phyloP scores from a whole-genome alignment of 225 moss, liverwort and hornwort species.

The Anthoceros angustus region DNA sequence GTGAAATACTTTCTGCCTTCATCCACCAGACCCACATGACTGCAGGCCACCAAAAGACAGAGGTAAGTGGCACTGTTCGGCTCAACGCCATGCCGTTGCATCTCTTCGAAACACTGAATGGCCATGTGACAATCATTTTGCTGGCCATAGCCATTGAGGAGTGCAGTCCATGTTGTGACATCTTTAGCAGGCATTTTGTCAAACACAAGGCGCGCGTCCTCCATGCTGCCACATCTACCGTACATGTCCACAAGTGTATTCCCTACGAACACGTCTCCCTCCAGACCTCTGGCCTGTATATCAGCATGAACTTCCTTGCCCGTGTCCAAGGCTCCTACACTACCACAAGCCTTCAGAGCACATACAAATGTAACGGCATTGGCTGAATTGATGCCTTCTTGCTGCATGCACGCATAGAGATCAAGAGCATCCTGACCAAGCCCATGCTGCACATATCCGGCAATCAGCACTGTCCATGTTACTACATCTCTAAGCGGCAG shows the following conservation, averaged over 20 bases:
- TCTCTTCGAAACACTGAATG: too few relatives aligned
- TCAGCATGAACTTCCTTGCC: neutral
- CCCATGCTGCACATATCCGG: too few relatives aligned
- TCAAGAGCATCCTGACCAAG: too few relatives aligned
- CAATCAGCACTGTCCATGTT: too few relatives aligned
- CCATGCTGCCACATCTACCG: neutral
- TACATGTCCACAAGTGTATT: neutral
- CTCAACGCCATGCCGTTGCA: too few relatives aligned
- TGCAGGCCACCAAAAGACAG: too few relatives aligned
- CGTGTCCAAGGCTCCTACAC: neutral
- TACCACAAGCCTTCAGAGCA: neutral
- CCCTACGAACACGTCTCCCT: neutral
- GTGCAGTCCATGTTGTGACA: neutral
- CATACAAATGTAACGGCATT: neutral
- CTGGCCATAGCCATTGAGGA: neutral
- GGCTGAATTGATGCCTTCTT: neutral
- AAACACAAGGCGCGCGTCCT: neutral
- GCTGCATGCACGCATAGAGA: too few relatives aligned
- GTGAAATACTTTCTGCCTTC: too few relatives aligned
- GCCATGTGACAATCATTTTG: neutral
- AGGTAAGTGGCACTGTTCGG: too few relatives aligned
- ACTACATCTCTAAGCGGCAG: too few relatives aligned
- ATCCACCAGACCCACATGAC: too few relatives aligned
- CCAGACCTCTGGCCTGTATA: neutral
- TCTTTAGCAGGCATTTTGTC: neutral